Base-by-base conservation (phyloP, 441 rosid species). In the Eruca vesicaria region DNA sequence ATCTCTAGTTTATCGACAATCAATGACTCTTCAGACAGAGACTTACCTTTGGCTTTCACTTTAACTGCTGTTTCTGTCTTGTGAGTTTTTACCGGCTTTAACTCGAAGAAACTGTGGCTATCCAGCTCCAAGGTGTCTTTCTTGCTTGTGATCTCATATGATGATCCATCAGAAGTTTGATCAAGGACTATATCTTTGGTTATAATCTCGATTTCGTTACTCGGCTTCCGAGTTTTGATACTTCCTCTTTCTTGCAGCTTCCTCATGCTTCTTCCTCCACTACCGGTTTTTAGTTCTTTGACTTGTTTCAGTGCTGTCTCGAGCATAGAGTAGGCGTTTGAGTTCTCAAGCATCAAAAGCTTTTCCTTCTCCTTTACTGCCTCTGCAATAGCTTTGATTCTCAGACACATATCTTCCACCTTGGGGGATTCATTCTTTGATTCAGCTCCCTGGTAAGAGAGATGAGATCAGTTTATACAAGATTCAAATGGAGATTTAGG, bases 121-220 rank as follows among this genome's bases (percentile, higher is more conserved):
- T 88, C 89, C 11, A 80, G 71, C 73, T 82, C 94, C 15, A 75
- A 36, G 53, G 83, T 76, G 65, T 80, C 92, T 81, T 86, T 82
- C 86, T 87, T 84, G 75, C 88, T 86, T 59, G 76, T 10, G 10
- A 71, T 78, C 64, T 92, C 90, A 68, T 88, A 80, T 1, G 98
- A 87, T 6, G 97, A 89, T 73, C 87, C 86, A 77, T 87, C 98
- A 1, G 95, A 94, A 36, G 81, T 74, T 82, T 89, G 94, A 75
- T 94, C 97, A 52, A 94, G 95, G 74, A 94, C 82, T 62, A 94
- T 92, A 77, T 94, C 97, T 81, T 94, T 94, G 3, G 90, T 86
- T 84, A 86, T 77, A 62, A 87, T 76, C 75, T 82, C 93, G 20
- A 52, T 83, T 74, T 87, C 89, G 32, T 75, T 76, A 50, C 78